These are phyloP conservation scores for Pyrenophora seminiperda DNA, from an alignment of 2,329 filamentous ascomycete genomes.

Conservation along the genomic window DNA sequence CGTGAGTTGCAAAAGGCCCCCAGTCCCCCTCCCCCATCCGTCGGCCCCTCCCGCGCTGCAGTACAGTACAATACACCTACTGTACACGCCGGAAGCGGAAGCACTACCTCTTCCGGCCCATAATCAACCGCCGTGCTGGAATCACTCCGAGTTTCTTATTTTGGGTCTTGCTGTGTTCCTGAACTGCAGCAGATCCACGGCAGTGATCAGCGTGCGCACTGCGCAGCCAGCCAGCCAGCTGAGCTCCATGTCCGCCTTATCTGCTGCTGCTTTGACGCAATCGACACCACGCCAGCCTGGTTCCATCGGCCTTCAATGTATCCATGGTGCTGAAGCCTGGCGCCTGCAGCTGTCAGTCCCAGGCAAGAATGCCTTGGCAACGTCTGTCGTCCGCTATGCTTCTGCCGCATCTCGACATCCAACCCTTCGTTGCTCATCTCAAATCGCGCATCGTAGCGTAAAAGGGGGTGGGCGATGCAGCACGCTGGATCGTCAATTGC, in stretches of 20 bases:
- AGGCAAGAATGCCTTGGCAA: slow-evolving; percentile 8
- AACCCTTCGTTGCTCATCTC: not conserved
- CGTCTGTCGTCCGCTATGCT: slow-evolving; percentile 10
- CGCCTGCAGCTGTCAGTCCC: slow-evolving; percentile 9
- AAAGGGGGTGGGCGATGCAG: slow-evolving; percentile 18
- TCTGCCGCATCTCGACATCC: slow-evolving; percentile 2
- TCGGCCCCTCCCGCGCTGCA: slow-evolving; percentile 13
- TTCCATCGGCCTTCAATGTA: slow-evolving; percentile 7
- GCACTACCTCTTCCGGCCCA: slow-evolving; percentile 3
- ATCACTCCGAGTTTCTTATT: not conserved
- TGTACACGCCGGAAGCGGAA: not conserved
- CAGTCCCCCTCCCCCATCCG: too few species aligned
- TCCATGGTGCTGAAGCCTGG: slow-evolving; percentile 4
- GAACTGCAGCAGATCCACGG: slow-evolving; percentile 11
- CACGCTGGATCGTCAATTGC: slow-evolving; percentile 11
- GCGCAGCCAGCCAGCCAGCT: too few species aligned
- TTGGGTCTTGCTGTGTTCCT: slow-evolving; percentile 9
- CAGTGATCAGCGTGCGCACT: slow-evolving; percentile 10
- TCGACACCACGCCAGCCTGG: not conserved
- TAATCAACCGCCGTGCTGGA: not conserved
- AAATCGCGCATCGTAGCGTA: slow-evolving; percentile 9
- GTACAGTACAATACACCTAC: too few species aligned
- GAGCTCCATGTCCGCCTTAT: slow-evolving; percentile 4
- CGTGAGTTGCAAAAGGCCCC: too few species aligned
- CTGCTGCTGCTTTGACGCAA: not conserved